Base-by-base conservation (phyloP, 768 basidiomycete species). In the Kwoniella sp. region DNA sequence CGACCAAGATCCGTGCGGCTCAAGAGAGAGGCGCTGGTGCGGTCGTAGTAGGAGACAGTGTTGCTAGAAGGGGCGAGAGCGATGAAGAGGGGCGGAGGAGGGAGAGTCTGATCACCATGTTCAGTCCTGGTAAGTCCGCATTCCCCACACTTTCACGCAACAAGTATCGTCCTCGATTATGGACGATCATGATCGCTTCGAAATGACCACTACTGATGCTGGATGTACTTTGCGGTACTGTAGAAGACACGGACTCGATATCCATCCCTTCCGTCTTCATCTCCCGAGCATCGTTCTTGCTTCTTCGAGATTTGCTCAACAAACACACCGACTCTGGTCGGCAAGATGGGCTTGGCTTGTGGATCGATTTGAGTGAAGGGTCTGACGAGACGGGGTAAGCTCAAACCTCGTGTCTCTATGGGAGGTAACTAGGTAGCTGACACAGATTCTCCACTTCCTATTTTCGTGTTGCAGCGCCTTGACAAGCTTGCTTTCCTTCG, bases 1-100 rank as follows among this genome's bases (percentile, higher is more conserved):
- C 90, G 12, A 88, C 87, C 72, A 98, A 98, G 83, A 91, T 83
- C 26, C 81, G 88, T 52, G 86, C 87, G 69, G 89, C 83, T 2
- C 82, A 83, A 72, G 88, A 7, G 85, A 87, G 74, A 68, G 93
- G 93, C 10, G 93, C 94, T 5, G 86, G 83, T 70, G 95, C 88
- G 3, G 88, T 96, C 50, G 87, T 98, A n/a, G 91, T 98, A 8
- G 95, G 94, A 37, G 94, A 94, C 36, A 84, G 88, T 68, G 83
- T 88, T 70, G 85, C 84, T 21, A 73, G 84, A 61, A 85, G 83
- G 36, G 72, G 68, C 17, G 80, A 81, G 67, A 69, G 55, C 7
- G 77, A 77, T 7, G 71, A 68, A 30, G 76, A 73, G 26, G 77
- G 77, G 1, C 57, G 72, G 17, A 65, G 58, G 59, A 70, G 92